A percentile compares a stretch with the other conserved stretches of the same genome.
phyloP scores from a whole-genome alignment of 1,284 basidiomycete species.

The Phylloporus gajari region DNA sequence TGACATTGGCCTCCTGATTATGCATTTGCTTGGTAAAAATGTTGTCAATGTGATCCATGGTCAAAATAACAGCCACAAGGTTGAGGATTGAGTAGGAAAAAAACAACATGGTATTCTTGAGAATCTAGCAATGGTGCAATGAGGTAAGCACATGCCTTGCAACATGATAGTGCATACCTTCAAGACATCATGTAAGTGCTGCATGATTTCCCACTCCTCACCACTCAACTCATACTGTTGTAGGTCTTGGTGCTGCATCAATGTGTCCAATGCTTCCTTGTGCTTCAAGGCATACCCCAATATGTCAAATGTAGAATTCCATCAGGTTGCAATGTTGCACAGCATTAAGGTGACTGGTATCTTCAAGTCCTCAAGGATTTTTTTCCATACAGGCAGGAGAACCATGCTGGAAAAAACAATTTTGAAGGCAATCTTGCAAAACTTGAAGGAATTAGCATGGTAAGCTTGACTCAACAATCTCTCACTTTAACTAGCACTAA shows the following conservation, averaged over 20 bases:
- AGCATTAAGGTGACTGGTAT: conserved; percentile 26
- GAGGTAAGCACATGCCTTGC: neutral
- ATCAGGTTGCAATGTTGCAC: conserved; percentile 25
- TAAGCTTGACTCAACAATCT: neutral
- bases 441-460: conserved; percentile 12
- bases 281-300: neutral
- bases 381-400: conserved; percentile 22
- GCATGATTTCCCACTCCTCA: too few species aligned
- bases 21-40: neutral
- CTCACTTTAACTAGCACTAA: conserved; percentile 12
- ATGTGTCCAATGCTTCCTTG: too few species aligned
- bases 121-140: neutral
- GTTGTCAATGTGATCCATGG: conserved; percentile 25
- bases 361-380: conserved; percentile 6
- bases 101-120: conserved; percentile 3
- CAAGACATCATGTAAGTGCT: too few species aligned
- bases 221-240: neutral
- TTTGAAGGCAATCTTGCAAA: conserved; percentile 22
- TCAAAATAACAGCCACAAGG: conserved; percentile 16
- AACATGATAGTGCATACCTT: neutral
- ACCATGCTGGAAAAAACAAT: conserved; percentile 30
- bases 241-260: neutral
- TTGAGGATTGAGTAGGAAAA: conserved; percentile 12
- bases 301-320: neutral
- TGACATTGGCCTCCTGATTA: neutral